Evolutionary conservation across 352 stramenopile genomes (phyloP).

Genomic region (Phytophthora boehmeriae): DNA sequence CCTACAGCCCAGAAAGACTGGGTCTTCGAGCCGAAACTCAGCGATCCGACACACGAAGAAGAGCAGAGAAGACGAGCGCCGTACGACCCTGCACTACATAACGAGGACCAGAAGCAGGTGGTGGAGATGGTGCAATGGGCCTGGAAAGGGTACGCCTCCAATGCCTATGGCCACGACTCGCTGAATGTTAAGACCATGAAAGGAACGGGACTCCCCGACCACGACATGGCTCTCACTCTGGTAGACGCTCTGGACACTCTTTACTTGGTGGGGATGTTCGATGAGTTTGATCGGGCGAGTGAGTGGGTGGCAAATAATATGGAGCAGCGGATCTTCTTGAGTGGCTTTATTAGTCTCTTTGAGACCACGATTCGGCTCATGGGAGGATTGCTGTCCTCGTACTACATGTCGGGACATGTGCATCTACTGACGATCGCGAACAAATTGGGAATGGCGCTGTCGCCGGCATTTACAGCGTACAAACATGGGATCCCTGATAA

Average conservation of each 20-base stretch:
- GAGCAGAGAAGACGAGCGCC: constrained; percentile 41
- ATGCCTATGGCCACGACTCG: constrained; percentile 76
- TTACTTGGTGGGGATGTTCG: constrained; percentile 77
- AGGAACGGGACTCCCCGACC: constrained; percentile 53
- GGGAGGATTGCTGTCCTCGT: constrained; percentile 73
- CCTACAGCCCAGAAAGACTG: constrained; percentile 8
- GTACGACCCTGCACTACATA: constrained; percentile 60
- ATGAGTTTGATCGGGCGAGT: constrained; percentile 74
- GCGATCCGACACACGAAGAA: constrained; percentile 34
- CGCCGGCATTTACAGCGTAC: constrained; percentile 58
- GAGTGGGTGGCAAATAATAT: constrained; percentile 72
- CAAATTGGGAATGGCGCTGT: constrained; percentile 68
- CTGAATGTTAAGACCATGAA: constrained; percentile 70
- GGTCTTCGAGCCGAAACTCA: constrained; percentile 29
- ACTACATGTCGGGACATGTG: constrained; percentile 60
- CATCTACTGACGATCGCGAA: constrained; percentile 65
- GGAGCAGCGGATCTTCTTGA: constrained; percentile 67
- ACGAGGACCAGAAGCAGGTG: constrained; percentile 61
- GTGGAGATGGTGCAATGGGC: constrained; percentile 74
- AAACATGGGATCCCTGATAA: constrained; percentile 65
- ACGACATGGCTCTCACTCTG: constrained; percentile 83
- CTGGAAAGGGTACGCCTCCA: constrained; percentile 78
- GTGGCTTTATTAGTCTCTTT: constrained; percentile 75
- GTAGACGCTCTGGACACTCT: constrained; percentile 83
- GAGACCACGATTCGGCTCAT: constrained; percentile 83